Percentiles rank a stretch among this genome's conserved stretches.
phyloP scores from a whole-genome alignment of 73 alveolate species.

The Blepharisma japonicum region DNA sequence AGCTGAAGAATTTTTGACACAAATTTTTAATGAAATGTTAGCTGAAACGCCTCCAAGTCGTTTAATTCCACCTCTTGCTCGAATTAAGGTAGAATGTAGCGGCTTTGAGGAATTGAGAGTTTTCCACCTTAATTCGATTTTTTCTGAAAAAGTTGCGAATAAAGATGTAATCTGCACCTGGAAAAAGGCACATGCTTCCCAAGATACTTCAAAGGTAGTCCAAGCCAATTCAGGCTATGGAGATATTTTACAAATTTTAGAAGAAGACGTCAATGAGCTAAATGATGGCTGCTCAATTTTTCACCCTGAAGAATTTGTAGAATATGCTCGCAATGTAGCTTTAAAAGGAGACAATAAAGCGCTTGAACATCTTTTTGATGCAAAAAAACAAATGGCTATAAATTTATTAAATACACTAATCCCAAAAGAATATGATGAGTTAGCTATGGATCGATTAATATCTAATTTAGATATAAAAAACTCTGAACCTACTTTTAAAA shows the following conservation, averaged over 20 bases:
- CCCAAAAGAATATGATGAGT: background rate
- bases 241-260: conserved; percentile 11
- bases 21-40: conserved; percentile 65
- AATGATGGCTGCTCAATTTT: background rate
- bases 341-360: background rate
- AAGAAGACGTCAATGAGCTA: background rate
- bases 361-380: background rate
- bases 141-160: conserved; percentile 33
- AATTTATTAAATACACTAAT: background rate
- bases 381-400: conserved; percentile 7
- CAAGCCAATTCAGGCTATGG: background rate
- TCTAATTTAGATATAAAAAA: background rate
- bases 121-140: conserved; percentile 4
- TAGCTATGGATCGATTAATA: background rate
- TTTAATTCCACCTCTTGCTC: conserved; percentile 36
- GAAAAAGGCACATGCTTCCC: background rate
- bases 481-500: background rate
- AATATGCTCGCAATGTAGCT: background rate
- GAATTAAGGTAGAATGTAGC: conserved; percentile 53
- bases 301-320: background rate
- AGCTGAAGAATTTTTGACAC: conserved; percentile 48
- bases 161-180: conserved; percentile 5
- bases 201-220: background rate
- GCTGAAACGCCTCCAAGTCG: conserved; percentile 37
- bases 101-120: conserved; percentile 46